Evolutionary conservation across 768 basidiomycete species (phyloP).

Genomic region (Psilocybe cyanescens): DNA sequence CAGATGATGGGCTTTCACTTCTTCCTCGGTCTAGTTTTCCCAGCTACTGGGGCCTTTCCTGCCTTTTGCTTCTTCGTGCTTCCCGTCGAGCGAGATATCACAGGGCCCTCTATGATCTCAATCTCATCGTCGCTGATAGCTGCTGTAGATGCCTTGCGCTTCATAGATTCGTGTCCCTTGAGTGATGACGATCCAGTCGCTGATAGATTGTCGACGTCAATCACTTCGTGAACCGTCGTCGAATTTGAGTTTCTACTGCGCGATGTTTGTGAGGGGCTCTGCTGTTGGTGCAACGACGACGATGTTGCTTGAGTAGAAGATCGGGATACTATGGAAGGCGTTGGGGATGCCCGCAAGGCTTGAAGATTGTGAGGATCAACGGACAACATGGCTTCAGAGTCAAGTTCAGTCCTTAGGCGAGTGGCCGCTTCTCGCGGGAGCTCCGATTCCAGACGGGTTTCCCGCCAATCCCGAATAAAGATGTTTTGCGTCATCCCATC

Average conservation of each 20-base stretch:
- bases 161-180: conserved; percentile 31
- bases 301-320: conserved; percentile 53
- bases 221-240: conserved; percentile 35
- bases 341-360: conserved; percentile 38
- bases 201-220: conserved; percentile 44
- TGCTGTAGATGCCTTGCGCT: conserved; percentile 55
- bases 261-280: conserved; percentile 51
- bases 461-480: conserved; percentile 79
- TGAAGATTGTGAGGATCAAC: conserved; percentile 15
- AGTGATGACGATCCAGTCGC: conserved; percentile 8
- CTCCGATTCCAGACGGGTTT: conserved; percentile 55
- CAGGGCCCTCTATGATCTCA: conserved; percentile 53
- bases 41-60: conserved; percentile 30
- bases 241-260: conserved; percentile 46
- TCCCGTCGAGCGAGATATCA: conserved; percentile 22
- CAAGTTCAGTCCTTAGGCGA: conserved; percentile 24
- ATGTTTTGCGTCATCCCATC: conserved; percentile 68
- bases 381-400: conserved; percentile 15
- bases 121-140: conserved; percentile 57
- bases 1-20: conserved; percentile 25
- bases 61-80: conserved; percentile 38
- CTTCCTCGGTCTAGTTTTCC: conserved; percentile 48
- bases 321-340: conserved; percentile 45
- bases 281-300: conserved; percentile 47
- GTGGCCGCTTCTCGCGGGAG: conserved; percentile 20